Evolutionary conservation across 805 yeast genomes (phyloP).

Genomic region (Kuraishia ogatae): DNA sequence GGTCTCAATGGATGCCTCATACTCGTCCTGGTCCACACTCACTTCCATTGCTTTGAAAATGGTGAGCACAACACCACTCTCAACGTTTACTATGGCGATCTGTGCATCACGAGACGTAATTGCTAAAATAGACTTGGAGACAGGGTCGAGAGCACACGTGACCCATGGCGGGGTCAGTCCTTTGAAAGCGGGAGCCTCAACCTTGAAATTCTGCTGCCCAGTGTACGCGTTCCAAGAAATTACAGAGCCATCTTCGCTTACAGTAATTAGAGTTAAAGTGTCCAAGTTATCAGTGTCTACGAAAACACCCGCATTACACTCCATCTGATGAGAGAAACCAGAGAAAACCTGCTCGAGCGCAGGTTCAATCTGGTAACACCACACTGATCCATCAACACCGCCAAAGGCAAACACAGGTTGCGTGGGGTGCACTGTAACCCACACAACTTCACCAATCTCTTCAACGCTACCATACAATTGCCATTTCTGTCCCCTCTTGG

Average conservation of each 20-base stretch:
- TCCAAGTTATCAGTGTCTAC: constrained; percentile 50
- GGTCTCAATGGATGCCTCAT: constrained; percentile 69
- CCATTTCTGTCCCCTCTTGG: constrained; percentile 83
- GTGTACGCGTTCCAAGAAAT: constrained; percentile 88
- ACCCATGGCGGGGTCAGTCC: constrained; percentile 88
- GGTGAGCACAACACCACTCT: constrained; percentile 63
- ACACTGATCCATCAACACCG: constrained; percentile 85
- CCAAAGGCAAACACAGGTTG: constrained; percentile 83
- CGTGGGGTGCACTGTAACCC: constrained; percentile 75
- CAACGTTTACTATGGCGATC: constrained; percentile 67
- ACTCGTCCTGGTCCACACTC: constrained; percentile 44
- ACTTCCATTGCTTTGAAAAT: constrained; percentile 56
- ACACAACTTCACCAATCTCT: constrained; percentile 85
- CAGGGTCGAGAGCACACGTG: constrained; percentile 45
- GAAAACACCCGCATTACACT: constrained; percentile 76
- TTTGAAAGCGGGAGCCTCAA: constrained; percentile 57
- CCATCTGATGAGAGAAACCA: constrained; percentile 73
- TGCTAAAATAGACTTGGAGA: constrained; percentile 46
- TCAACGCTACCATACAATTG: constrained; percentile 56
- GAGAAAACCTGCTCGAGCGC: constrained; percentile 63
- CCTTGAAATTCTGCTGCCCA: constrained; percentile 57
- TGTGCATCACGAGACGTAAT: constrained; percentile 87
- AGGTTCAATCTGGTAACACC: constrained; percentile 77
- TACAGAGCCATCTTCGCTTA: constrained; percentile 79
- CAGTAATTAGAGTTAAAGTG: constrained; percentile 57